Evolutionary conservation across 805 yeast species (phyloP).

Genomic region (Cyberlindnera mississippiensis): DNA sequence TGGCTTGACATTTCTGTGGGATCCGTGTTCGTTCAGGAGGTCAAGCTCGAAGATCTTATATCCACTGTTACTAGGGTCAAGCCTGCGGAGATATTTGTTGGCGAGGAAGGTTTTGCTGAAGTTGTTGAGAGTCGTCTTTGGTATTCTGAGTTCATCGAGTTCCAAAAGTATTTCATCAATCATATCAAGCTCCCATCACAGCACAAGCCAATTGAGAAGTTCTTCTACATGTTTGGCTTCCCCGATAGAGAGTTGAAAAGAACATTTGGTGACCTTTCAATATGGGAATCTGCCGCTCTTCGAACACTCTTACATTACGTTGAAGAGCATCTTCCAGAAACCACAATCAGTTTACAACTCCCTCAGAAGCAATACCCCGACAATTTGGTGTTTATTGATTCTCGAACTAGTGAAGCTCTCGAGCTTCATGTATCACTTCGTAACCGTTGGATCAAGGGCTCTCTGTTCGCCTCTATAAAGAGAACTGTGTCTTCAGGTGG

Average conservation of each 20-base stretch:
- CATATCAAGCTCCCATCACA: conserved; percentile 43
- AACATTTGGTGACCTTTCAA: conserved; percentile 33
- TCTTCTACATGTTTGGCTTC: conserved; percentile 38
- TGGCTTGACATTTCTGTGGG: conserved; percentile 94
- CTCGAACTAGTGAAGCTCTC: conserved; percentile 70
- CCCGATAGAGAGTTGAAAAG: conserved; percentile 19
- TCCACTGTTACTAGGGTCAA: conserved; percentile 72
- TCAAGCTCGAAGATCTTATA: conserved; percentile 53
- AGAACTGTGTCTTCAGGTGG: conserved; percentile 82
- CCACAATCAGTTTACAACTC: conserved; percentile 55
- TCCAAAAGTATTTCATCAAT: conserved; percentile 54
- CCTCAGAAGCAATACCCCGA: conserved; percentile 58
- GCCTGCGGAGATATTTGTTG: conserved; percentile 75
- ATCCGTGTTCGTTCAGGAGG: conserved; percentile 63
- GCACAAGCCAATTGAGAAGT: conserved; percentile 35
- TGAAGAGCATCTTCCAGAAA: conserved; percentile 67
- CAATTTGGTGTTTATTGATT: conserved; percentile 69
- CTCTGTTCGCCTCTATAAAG: conserved; percentile 64
- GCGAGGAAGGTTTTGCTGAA: conserved; percentile 39
- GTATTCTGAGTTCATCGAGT: conserved; percentile 55
- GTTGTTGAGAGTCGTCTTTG: conserved; percentile 44
- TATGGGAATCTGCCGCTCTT: conserved; percentile 56
- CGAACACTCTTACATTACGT: conserved; percentile 64
- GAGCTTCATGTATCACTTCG: conserved; percentile 63
- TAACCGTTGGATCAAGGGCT: conserved; percentile 56